Evolutionary conservation across 2,329 filamentous ascomycete species (phyloP).

Genomic region (Paecilomyces sp.): DNA sequence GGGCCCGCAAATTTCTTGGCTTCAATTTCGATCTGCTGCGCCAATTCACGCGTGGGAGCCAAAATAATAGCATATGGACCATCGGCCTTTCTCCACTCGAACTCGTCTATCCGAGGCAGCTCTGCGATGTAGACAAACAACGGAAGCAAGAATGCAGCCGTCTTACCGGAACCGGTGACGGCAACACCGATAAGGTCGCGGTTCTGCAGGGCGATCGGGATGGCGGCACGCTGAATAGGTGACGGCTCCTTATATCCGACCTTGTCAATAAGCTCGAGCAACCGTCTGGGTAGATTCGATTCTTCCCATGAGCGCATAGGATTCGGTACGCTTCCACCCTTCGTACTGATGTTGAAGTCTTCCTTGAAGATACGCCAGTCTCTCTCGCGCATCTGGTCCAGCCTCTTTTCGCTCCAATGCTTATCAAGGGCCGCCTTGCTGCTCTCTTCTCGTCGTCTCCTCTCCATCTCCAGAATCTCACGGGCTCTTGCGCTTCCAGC

Average conservation of each 20-base stretch:
- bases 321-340: constrained; percentile 85
- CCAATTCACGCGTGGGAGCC: constrained; percentile 91
- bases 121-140: constrained; percentile 91
- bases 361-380: constrained; percentile 99
- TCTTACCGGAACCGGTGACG: constrained; percentile 97
- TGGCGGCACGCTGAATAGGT: constrained; percentile 86
- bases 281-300: constrained; percentile 65
- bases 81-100: constrained; percentile 80
- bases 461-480: constrained; percentile 78
- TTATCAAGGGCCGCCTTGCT: constrained; percentile 71
- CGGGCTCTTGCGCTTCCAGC: constrained; percentile 69
- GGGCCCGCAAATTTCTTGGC: constrained; percentile 86
- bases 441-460: constrained; percentile 65
- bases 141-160: constrained; percentile 86
- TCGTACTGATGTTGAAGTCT: constrained; percentile 93
- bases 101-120: constrained; percentile 73
- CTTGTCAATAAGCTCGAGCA: constrained; percentile 73
- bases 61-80: constrained; percentile 96
- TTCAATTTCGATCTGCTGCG: constrained; percentile 93
- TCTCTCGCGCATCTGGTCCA: constrained; percentile 90
- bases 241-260: constrained; percentile 91
- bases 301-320: constrained; percentile 95
- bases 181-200: constrained; percentile 97
- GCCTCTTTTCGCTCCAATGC: constrained; percentile 90
- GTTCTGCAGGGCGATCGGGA: constrained; percentile 86